Conservation (phyloP, 257 asterid genomes). For the Plectranthus barbatus region DNA sequence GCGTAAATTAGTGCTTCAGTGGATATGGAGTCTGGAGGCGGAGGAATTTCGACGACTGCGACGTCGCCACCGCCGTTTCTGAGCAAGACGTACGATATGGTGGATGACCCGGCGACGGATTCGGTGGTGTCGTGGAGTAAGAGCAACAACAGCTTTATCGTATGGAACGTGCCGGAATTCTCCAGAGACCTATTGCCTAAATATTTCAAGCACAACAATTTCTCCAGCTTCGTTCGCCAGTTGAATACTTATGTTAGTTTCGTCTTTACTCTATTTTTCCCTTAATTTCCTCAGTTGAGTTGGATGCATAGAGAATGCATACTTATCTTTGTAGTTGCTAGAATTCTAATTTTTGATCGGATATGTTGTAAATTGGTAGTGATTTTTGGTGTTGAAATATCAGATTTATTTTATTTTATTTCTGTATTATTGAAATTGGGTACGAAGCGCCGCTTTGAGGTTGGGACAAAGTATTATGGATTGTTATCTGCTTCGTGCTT, state of each 20-base stretch:
- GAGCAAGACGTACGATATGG: constrained; percentile 76
- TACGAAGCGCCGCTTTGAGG: too few species aligned
- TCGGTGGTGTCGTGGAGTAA: constrained; percentile 68
- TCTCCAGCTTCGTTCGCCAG: constrained; percentile 88
- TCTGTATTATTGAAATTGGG: too few species aligned
- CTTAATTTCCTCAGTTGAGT: too few species aligned
- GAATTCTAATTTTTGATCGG: too few species aligned
- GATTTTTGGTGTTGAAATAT: too few species aligned
- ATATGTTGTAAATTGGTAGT: too few species aligned
- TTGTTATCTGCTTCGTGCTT: too few species aligned
- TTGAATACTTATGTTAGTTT: constrained; percentile 56
- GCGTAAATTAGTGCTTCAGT: not conserved
- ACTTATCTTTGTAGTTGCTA: too few species aligned
- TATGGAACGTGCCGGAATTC: constrained; percentile 57
- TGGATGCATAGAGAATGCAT: too few species aligned
- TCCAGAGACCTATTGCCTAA: constrained; percentile 57
- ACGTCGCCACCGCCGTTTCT: constrained; percentile 56
- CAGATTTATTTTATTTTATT: too few species aligned
- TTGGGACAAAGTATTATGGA: too few species aligned
- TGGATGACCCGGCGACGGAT: constrained; percentile 63
- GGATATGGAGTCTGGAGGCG: constrained; percentile 25
- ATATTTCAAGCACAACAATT: constrained; percentile 70
- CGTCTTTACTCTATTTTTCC: too few species aligned
- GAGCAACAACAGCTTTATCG: constrained; percentile 58
- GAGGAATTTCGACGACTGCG: constrained; percentile 18